Evolutionary conservation across 331 rosid genomes (phyloP).

Genomic region (Saraca asoca): DNA sequence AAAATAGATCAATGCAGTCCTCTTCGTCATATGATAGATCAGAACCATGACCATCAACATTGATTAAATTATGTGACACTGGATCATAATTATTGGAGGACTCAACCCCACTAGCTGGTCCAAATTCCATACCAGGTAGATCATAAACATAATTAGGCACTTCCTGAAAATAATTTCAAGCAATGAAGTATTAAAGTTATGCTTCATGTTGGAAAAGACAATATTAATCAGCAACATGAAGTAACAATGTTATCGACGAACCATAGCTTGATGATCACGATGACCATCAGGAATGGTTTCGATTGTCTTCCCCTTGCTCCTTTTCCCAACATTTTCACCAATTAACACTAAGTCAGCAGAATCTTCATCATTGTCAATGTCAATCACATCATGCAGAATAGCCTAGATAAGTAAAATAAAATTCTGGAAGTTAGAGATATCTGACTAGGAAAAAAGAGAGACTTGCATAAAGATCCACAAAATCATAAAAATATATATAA

Average conservation of each 20-base stretch:
- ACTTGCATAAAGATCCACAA: neutral
- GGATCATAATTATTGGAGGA: slow-evolving; percentile 47
- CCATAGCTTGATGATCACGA: slow-evolving; percentile 53
- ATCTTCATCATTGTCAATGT: slow-evolving; percentile 60
- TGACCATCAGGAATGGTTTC: slow-evolving; percentile 38
- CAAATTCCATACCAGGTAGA: slow-evolving; percentile 42
- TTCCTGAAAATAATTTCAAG: slow-evolving; percentile 47
- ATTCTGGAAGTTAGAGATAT: slow-evolving; percentile 4
- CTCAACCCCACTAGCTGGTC: slow-evolving; percentile 43
- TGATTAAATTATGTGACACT: slow-evolving; percentile 45
- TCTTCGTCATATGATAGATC: slow-evolving; percentile 54
- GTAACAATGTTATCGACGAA: slow-evolving; percentile 35
- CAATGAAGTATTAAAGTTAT: slow-evolving; percentile 14
- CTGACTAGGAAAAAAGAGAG: slow-evolving; percentile 15
- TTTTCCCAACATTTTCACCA: slow-evolving; percentile 45
- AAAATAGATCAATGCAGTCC: slow-evolving; percentile 34
- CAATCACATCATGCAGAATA: slow-evolving; percentile 53
- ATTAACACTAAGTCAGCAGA: slow-evolving; percentile 49
- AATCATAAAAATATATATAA: slow-evolving; percentile 10
- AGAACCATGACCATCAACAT: slow-evolving; percentile 56
- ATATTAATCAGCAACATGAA: slow-evolving; percentile 30
- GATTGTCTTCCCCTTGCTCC: slow-evolving; percentile 63
- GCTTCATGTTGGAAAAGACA: slow-evolving; percentile 4
- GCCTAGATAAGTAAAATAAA: slow-evolving; percentile 42
- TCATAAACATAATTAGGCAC: slow-evolving; percentile 34